These are phyloP conservation scores for Hypomyces perniciosus DNA, from an alignment of 2,329 filamentous ascomycete species.

Conservation along the genomic window DNA sequence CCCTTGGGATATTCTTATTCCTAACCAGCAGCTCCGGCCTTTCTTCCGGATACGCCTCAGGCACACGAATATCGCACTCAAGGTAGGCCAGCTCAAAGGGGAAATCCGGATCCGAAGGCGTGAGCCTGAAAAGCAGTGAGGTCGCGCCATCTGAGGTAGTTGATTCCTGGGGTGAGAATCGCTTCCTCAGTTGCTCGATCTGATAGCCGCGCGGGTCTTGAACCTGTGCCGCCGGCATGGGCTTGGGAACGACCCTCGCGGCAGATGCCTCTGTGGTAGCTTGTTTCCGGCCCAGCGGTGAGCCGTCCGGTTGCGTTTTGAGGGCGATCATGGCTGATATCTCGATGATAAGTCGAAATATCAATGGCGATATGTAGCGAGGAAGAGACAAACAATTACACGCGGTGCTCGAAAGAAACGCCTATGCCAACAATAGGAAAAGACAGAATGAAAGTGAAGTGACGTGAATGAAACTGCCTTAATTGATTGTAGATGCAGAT, in stretches of 20 bases:
- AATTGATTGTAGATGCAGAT: neutral
- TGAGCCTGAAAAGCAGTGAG: constrained; percentile 57
- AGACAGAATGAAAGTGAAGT: neutral
- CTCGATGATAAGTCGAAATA: neutral
- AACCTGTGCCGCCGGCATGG: constrained; percentile 57
- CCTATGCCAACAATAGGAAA: no score
- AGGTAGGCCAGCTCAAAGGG: constrained; percentile 68
- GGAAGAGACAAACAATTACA: neutral
- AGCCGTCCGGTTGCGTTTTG: constrained; percentile 22
- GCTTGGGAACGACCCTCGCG: constrained; percentile 55
- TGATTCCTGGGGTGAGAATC: constrained; percentile 50
- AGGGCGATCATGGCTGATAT: constrained; percentile 34
- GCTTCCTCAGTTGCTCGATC: constrained; percentile 62
- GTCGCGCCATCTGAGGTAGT: constrained; percentile 43
- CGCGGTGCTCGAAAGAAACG: neutral
- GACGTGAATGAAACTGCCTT: neutral
- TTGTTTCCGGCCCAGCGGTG: constrained; percentile 34
- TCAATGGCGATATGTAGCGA: neutral
- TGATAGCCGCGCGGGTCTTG: constrained; percentile 70
- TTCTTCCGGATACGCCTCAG: constrained; percentile 53
- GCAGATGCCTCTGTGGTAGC: constrained; percentile 39
- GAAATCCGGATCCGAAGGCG: constrained; percentile 76
- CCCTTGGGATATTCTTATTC: constrained; percentile 64
- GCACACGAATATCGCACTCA: constrained; percentile 62
- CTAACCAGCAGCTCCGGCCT: constrained; percentile 55